Percentiles rank a stretch among this genome's conserved stretches.
Evolutionary conservation across 192 early-diverging fungal species (phyloP).

Genomic region (Backusella circina): DNA sequence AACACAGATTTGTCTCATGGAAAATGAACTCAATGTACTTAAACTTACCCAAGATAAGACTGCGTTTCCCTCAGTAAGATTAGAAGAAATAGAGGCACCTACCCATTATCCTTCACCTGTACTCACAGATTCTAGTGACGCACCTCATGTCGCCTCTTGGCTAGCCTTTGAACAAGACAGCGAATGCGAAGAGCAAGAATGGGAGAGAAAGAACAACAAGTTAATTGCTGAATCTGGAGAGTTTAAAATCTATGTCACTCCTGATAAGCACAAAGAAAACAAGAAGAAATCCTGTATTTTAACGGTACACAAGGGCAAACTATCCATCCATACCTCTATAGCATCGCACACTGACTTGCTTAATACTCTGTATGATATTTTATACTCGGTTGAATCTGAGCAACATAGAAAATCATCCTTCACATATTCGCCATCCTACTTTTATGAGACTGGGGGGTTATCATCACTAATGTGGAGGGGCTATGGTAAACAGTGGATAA

Average conservation of each 20-base stretch:
- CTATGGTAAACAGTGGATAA: background rate
- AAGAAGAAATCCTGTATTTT: background rate
- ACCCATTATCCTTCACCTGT: background rate
- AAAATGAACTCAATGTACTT: background rate
- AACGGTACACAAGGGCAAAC: background rate
- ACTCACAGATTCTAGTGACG: background rate
- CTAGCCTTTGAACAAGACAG: background rate
- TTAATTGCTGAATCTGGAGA: background rate
- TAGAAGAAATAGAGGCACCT: background rate
- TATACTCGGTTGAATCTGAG: background rate
- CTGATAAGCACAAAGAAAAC: background rate
- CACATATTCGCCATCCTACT: background rate
- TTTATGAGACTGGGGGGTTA: background rate
- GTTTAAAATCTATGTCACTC: background rate
- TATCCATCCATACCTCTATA: background rate
- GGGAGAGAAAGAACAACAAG: background rate
- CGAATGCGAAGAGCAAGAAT: background rate
- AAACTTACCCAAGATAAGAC: background rate
- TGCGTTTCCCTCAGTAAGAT: background rate
- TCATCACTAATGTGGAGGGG: background rate
- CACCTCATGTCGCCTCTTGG: background rate
- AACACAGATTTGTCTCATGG: background rate
- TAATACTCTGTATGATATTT: background rate
- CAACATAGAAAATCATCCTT: background rate
- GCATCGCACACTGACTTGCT: background rate